Evolutionary conservation across 306 rosid genomes (phyloP).

Genomic region (Abrus precatorius): DNA sequence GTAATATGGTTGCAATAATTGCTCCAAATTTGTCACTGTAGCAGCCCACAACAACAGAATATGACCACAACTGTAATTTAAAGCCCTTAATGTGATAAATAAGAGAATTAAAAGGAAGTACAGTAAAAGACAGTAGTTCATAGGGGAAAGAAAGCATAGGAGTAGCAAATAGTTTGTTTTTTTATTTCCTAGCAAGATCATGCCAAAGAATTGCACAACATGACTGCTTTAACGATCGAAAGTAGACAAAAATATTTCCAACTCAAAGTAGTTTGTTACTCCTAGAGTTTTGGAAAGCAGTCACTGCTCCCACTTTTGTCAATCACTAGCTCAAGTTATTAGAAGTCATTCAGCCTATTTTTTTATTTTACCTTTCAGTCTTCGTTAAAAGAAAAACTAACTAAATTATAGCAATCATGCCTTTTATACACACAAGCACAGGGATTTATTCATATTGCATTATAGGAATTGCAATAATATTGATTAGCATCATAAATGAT

Average conservation of each 20-base stretch:
- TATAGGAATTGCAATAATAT: constrained; percentile 20
- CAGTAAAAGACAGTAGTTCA: neutral
- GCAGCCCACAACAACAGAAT: neutral
- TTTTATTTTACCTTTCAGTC: constrained; percentile 23
- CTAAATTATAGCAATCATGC: neutral
- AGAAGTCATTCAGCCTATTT: constrained; percentile 13
- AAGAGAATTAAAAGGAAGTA: constrained; percentile 25
- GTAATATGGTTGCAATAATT: neutral
- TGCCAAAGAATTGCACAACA: constrained; percentile 14
- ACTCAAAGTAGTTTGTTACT: constrained; percentile 24
- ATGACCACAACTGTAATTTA: constrained; percentile 11
- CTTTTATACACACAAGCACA: neutral
- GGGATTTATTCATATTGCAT: constrained; percentile 4
- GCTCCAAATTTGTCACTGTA: neutral
- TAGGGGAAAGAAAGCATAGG: constrained; percentile 20
- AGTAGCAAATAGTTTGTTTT: neutral
- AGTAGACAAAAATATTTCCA: constrained; percentile 4
- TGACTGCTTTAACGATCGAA: constrained; percentile 28
- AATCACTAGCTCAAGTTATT: constrained; percentile 34
- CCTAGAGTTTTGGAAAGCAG: constrained; percentile 18
- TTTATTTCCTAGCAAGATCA: constrained; percentile 30
- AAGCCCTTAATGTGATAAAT: constrained; percentile 16
- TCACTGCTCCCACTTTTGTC: constrained; percentile 38
- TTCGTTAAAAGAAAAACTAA: constrained; percentile 13
- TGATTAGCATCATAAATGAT: constrained; percentile 12